These are phyloP conservation scores for Aquilaria agallochum DNA, from an alignment of 441 rosid species.

Conservation along the genomic window DNA sequence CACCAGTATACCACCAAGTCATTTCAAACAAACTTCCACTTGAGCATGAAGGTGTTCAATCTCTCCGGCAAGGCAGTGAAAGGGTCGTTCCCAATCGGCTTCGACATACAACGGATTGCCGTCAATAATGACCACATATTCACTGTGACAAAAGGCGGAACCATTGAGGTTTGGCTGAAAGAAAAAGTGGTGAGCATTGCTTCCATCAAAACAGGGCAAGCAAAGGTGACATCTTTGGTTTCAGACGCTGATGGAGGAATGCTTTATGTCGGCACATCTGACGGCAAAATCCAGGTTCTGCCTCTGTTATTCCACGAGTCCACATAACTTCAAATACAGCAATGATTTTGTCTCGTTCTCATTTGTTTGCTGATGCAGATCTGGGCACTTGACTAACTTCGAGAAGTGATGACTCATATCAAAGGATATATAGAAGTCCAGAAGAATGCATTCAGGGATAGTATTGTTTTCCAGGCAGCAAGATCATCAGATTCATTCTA, in stretches of 20 bases:
- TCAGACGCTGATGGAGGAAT: slow-evolving; percentile 42
- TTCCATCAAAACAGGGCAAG: slow-evolving; percentile 34
- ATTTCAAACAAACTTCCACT: neutral
- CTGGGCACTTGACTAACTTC: slow-evolving; percentile 44
- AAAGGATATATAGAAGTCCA: no score
- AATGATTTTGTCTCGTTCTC: neutral
- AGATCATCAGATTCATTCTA: no score
- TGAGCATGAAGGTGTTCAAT: slow-evolving; percentile 37
- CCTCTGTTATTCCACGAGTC: no score
- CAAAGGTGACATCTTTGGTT: slow-evolving; percentile 37
- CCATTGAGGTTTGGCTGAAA: slow-evolving; percentile 58
- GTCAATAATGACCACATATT: slow-evolving; percentile 51
- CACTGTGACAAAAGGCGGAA: slow-evolving; percentile 49
- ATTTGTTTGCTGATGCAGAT: slow-evolving; percentile 25
- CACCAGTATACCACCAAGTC: neutral
- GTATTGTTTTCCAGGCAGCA: no score
- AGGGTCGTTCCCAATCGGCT: slow-evolving; percentile 35
- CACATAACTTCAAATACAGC: no score
- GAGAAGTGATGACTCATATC: no score
- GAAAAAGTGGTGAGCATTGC: slow-evolving; percentile 34
- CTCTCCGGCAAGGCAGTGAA: slow-evolving; percentile 25
- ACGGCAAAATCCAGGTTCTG: slow-evolving; percentile 58
- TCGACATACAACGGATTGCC: slow-evolving; percentile 38
- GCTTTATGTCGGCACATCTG: slow-evolving; percentile 53
- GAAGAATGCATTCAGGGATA: no score